These are phyloP conservation scores for Hymenochaete sp. DNA, from an alignment of 1,284 basidiomycete genomes.

Conservation along the genomic window DNA sequence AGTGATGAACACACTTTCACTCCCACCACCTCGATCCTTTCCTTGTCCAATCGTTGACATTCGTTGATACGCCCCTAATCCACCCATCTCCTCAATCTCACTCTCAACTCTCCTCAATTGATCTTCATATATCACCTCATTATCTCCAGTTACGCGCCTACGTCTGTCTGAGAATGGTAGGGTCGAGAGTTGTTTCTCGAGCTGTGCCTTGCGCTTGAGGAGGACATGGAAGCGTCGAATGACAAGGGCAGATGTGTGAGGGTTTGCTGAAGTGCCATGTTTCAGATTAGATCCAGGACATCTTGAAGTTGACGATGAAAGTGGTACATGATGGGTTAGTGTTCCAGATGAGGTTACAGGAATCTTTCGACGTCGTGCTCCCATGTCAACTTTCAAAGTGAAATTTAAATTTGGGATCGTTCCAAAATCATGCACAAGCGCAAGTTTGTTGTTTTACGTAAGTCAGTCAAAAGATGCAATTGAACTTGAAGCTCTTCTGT, in stretches of 20 bases:
- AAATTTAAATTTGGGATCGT: no score
- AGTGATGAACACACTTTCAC: conserved; percentile 64
- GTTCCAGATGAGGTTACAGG: conserved; percentile 13
- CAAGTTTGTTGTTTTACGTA: no score
- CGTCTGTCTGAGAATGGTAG: no score
- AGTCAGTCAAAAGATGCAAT: no score
- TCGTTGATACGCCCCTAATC: conserved; percentile 68
- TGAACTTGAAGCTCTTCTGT: no score
- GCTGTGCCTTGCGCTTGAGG: conserved; percentile 48
- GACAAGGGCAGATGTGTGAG: conserved; percentile 48
- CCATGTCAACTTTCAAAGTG: no score
- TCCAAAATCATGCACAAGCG: no score
- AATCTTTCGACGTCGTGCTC: conserved; percentile 12
- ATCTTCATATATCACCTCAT: conserved; percentile 9
- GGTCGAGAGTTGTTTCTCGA: conserved; percentile 27
- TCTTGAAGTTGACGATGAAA: no score
- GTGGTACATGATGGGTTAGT: not conserved
- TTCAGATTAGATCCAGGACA: no score
- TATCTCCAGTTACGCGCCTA: no score
- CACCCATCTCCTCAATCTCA: conserved; percentile 62
- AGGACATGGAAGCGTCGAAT: conserved; percentile 66
- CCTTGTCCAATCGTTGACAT: conserved; percentile 78
- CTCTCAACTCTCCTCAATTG: conserved; percentile 44
- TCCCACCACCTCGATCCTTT: conserved; percentile 74
- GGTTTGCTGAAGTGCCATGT: conserved; percentile 32